Base-by-base conservation (phyloP, 1,284 basidiomycete genomes). In the Heliocybe sulcata region DNA sequence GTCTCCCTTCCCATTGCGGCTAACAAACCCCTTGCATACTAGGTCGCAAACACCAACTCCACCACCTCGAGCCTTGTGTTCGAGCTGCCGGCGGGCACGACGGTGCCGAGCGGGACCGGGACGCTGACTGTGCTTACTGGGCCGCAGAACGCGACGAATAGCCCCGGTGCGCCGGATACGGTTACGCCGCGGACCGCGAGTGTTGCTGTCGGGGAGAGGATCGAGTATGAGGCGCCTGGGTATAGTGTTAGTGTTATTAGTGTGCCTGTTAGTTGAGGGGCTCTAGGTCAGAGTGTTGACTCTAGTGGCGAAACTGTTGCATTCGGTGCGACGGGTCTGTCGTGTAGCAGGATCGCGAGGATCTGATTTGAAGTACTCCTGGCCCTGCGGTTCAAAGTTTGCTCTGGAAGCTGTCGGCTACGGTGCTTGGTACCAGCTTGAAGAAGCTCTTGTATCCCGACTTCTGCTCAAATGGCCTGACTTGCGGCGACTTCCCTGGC, bases 171-270 rank as follows among this genome's bases (percentile, higher is more conserved):
- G 1, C 82, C 82, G 2, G 66, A 77, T 52, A 60, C 72, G 4
- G 67, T 82, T 42, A 67, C 69, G 1, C 83, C 82, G 0, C 63
- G 65, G 49, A 80, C 69, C 2, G 74, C 68, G 51, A 66, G 63
- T 1, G 75, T 85, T 58, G 47, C 61, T 1, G 77, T 77, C 19
- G 77, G 76, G 2, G 69, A 72, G 59, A 76, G 68, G 1, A 80
- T 87, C 65, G 70, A 72, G 33, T 86, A 77, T 64, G 78, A 71
- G n/a, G 81, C 81, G 9, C 78, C 81, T 23, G 77, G 72, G 0
- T 77, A 80, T 61, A 85, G 82, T 62, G 73, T 86, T 51, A 81
- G 71, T 56, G 78, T 83, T 25, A 66, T 85, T 55, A 79, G 72
- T 3, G 61, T 75, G 12, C 38, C 38, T 42, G 38, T 42, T n/a